phyloP scores from a whole-genome alignment of 352 stramenopile species.

The Blastocystis sp. region DNA sequence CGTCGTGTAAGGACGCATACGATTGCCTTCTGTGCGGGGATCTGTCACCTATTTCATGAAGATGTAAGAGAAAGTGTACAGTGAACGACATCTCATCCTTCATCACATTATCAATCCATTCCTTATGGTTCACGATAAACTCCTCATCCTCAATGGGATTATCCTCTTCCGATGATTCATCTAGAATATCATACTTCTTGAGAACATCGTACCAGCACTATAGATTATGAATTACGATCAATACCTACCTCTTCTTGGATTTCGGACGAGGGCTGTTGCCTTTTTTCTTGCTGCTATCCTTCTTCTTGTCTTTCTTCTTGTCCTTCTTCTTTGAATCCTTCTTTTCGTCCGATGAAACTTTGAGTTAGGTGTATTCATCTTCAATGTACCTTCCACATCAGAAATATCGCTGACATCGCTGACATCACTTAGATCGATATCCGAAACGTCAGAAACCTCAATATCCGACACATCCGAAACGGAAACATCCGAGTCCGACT shows the following conservation, averaged over 20 bases:
- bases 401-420: not conserved
- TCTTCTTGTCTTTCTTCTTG: not conserved
- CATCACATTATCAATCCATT: slow-evolving; percentile 59
- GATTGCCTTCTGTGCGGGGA: slow-evolving; percentile 49
- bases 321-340: slow-evolving; percentile 25
- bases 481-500: slow-evolving; percentile 41
- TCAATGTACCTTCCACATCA: not conserved
- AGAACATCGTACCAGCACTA: not conserved
- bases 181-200: not conserved
- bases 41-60: slow-evolving; percentile 49
- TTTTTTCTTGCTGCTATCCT: slow-evolving; percentile 3
- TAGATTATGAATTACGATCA: not conserved
- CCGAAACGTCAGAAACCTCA: slow-evolving; percentile 47
- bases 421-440: slow-evolving; percentile 19
- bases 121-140: slow-evolving; percentile 51
- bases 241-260: slow-evolving; percentile 16
- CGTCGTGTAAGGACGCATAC: slow-evolving; percentile 56
- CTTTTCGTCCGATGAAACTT: not conserved
- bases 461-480: slow-evolving; percentile 47
- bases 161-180: slow-evolving; percentile 46
- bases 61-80: not conserved
- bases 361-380: not conserved
- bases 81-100: slow-evolving; percentile 59
- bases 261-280: slow-evolving; percentile 25
- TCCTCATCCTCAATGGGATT: slow-evolving; percentile 46